A percentile compares a stretch with the other conserved stretches of the same genome.
phyloP scores from a whole-genome alignment of 805 yeast genomes.

The Cyberlindnera xylosilytica region DNA sequence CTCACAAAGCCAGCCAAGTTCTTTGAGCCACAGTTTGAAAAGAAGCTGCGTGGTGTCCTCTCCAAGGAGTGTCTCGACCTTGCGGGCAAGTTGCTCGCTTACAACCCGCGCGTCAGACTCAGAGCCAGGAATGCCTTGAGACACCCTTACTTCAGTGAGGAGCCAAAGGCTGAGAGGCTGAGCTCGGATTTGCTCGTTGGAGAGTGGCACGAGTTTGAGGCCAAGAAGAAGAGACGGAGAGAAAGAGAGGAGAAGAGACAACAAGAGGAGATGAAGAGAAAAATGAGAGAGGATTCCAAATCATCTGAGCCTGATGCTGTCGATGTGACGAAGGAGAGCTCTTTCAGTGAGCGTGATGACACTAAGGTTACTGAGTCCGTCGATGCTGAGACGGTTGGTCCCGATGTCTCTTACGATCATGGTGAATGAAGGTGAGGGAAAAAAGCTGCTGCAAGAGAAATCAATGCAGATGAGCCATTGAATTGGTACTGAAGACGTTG shows the following conservation, averaged over 20 bases:
- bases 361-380: no score
- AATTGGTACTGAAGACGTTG: no score
- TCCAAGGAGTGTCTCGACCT: conserved; percentile 60
- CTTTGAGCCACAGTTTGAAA: conserved; percentile 35
- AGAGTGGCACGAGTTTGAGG: conserved; percentile 98
- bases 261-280: neutral
- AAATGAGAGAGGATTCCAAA: neutral
- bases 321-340: no score
- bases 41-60: conserved; percentile 37
- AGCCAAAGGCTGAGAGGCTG: conserved; percentile 63
- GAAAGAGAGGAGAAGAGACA: conserved; percentile 22
- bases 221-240: conserved; percentile 58
- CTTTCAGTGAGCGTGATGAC: no score
- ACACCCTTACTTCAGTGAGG: conserved; percentile 68
- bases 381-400: no score
- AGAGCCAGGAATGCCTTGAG: conserved; percentile 67
- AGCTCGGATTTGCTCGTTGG: conserved; percentile 55
- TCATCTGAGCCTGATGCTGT: neutral
- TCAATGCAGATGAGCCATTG: no score
- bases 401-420: no score
- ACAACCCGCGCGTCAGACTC: conserved; percentile 68
- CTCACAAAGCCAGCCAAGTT: conserved; percentile 57
- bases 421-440: no score
- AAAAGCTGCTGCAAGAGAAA: no score
- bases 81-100: conserved; percentile 56